Conservation (phyloP, 306 rosid species). For the Leucaena leucocephala region DNA sequence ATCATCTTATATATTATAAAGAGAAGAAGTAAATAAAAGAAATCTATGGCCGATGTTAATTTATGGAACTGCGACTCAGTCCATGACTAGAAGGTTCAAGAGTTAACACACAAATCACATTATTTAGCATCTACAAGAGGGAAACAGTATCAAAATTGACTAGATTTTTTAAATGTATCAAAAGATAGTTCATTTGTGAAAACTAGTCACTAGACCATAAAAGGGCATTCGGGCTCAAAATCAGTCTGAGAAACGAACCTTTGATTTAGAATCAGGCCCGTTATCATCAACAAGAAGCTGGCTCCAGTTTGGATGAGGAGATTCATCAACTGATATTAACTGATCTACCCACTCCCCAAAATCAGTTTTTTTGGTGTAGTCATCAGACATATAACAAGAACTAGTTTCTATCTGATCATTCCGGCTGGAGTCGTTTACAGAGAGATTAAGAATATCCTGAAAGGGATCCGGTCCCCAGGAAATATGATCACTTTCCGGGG, state of each 20-base stretch:
- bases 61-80: not conserved
- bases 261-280: slow-evolving; percentile 43
- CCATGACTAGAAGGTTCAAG: not conserved
- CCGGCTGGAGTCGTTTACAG: slow-evolving; percentile 49
- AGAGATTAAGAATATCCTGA: slow-evolving; percentile 49
- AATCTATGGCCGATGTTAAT: not conserved
- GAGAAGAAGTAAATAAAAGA: not conserved
- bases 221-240: slow-evolving; percentile 1
- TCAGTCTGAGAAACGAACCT: slow-evolving; percentile 47
- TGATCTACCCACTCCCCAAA: slow-evolving; percentile 60
- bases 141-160: not conserved
- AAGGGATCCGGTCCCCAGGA: slow-evolving; percentile 55
- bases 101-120: not conserved
- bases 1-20: slow-evolving; percentile 23
- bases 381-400: slow-evolving; percentile 47
- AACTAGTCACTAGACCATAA: slow-evolving; percentile 14
- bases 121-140: not conserved
- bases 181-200: slow-evolving; percentile 7
- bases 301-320: slow-evolving; percentile 47
- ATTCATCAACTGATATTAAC: slow-evolving; percentile 55
- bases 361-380: slow-evolving; percentile 44
- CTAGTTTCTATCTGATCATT: slow-evolving; percentile 50
- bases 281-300: slow-evolving; percentile 52
- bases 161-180: not conserved
- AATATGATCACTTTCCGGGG: slow-evolving; percentile 39